These are phyloP conservation scores for Oryza meridionalis DNA, from an alignment of 176 grass and related monocot species.

Conservation along the genomic window DNA sequence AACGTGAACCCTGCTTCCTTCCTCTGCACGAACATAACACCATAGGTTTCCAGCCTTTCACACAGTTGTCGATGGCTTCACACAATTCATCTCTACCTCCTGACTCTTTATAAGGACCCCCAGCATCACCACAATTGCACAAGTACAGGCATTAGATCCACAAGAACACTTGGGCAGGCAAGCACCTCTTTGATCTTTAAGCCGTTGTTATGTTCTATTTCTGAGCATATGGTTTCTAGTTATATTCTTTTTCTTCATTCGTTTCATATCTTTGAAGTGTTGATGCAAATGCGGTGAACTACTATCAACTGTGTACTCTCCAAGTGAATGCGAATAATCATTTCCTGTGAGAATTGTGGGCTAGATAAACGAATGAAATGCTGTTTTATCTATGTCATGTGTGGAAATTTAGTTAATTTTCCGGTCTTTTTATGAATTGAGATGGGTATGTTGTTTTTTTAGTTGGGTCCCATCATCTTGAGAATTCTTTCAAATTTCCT, in stretches of 20 bases:
- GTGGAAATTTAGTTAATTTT: background rate
- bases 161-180: conserved; percentile 19
- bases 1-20: conserved; percentile 20
- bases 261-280: background rate
- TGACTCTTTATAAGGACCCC: conserved; percentile 36
- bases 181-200: background rate
- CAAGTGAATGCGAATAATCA: background rate
- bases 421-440: background rate
- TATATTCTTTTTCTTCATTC: background rate
- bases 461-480: background rate
- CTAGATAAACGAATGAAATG: background rate
- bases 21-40: background rate
- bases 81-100: conserved; percentile 28
- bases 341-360: background rate
- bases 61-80: conserved; percentile 30
- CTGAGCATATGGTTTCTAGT: background rate
- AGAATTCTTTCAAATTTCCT: background rate
- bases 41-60: conserved; percentile 36
- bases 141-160: conserved; percentile 10
- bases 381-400: background rate
- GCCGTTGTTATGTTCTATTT: conserved; percentile 23
- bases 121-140: background rate
- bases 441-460: background rate
- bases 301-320: conserved; percentile 13
- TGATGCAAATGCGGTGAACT: conserved; percentile 1